These are phyloP conservation scores for Dionaea muscipula DNA, from an alignment of 179 eudicot genomes.

Conservation along the genomic window DNA sequence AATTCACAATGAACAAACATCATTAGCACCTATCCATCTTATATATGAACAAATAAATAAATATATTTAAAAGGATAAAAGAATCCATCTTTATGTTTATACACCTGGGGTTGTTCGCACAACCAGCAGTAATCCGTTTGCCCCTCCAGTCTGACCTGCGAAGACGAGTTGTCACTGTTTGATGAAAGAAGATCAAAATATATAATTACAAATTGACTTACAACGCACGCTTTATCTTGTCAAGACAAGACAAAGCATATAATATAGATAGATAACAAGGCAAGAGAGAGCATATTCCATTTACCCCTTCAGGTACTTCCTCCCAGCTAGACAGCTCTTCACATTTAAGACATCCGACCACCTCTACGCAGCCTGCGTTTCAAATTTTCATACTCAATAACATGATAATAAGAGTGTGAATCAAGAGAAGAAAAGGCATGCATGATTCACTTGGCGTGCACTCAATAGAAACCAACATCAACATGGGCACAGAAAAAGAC, in stretches of 20 bases:
- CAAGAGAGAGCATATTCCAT: neutral
- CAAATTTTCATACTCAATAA: neutral
- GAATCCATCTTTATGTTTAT: neutral
- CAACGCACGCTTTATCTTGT: no score
- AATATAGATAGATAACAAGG: no score
- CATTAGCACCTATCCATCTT: neutral
- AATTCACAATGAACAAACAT: neutral
- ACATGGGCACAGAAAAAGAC: neutral
- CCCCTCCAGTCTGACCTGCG: conserved; percentile 71
- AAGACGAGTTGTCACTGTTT: no score
- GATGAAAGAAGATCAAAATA: neutral
- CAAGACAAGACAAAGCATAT: neutral
- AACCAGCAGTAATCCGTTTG: conserved; percentile 72
- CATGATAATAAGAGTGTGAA: neutral
- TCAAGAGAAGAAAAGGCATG: neutral
- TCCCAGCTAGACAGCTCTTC: conserved; percentile 63
- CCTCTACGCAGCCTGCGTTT: conserved; percentile 59
- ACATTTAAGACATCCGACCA: conserved; percentile 57
- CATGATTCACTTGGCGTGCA: no score
- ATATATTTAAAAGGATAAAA: neutral
- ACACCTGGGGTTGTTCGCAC: conserved; percentile 67
- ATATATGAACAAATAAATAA: no score
- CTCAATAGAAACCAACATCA: neutral
- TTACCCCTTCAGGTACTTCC: conserved; percentile 64
- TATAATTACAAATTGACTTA: no score